Evolutionary conservation across 1,139 yeast species (phyloP).

Genomic region (Sugiyamaella sp.): DNA sequence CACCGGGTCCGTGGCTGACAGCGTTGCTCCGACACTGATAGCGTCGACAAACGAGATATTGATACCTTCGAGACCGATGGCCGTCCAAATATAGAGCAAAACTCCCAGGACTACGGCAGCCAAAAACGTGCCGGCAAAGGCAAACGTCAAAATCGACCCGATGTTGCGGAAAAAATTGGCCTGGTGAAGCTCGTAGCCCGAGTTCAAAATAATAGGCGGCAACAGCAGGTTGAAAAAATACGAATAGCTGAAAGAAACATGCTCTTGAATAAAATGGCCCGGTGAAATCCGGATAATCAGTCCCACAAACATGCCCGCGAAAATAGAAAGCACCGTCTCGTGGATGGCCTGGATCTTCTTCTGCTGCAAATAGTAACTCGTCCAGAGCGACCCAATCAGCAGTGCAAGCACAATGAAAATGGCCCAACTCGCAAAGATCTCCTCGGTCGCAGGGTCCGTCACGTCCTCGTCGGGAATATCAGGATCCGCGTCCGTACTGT

Average conservation of each 20-base stretch:
- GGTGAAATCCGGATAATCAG: conserved; percentile 85
- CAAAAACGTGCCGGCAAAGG: conserved; percentile 95
- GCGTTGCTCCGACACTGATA: conserved; percentile 93
- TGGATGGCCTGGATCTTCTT: conserved; percentile 91
- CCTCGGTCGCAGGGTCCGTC: conserved; percentile 92
- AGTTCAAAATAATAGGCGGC: conserved; percentile 95
- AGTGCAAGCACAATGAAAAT: conserved; percentile 80
- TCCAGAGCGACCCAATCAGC: conserved; percentile 89
- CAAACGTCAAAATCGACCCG: conserved; percentile 89
- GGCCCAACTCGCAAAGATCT: conserved; percentile 97
- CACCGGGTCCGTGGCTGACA: conserved; percentile 98
- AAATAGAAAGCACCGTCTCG: conserved; percentile 93
- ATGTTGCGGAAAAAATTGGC: conserved; percentile 92
- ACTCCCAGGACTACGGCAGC: conserved; percentile 88
- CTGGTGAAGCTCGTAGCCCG: conserved; percentile 96
- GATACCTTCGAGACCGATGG: conserved; percentile 86
- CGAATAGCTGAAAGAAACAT: conserved; percentile 91
- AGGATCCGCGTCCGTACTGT: conserved; percentile 46
- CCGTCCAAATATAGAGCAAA: conserved; percentile 85
- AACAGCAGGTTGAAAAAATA: conserved; percentile 91
- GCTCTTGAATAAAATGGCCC: conserved; percentile 95
- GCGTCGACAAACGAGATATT: conserved; percentile 93
- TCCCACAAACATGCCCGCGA: conserved; percentile 97
- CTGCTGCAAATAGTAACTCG: conserved; percentile 90
- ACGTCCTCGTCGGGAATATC: conserved; percentile 58